Base-by-base conservation (phyloP, 2,329 filamentous ascomycete species). In the Penicillium corylophilum region DNA sequence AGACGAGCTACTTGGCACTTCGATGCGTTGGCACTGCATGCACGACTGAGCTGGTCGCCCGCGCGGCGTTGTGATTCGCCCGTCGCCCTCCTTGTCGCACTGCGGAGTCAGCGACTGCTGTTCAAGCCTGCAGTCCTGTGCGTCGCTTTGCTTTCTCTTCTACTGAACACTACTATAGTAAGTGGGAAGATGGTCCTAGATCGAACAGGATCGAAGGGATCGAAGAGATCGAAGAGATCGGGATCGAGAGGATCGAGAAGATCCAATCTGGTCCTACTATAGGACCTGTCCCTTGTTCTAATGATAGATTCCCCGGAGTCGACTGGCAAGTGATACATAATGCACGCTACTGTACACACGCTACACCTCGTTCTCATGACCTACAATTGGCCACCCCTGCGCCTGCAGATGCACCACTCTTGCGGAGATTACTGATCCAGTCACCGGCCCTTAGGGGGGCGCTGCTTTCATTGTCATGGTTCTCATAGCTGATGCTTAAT, bases 21-120 rank as follows among this genome's bases (percentile, higher is more conserved):
- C 52, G 57, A 63, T 63, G 61, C 60, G 61, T 50, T 63, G 61
- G 61, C 67, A 69, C 45, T 66, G 64, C 65, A 68, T 69, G 67
- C 66, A 67, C 52, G 60, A 49, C 47, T 65, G 60, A 65, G 61
- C 55, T 61, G 63, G 59, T 54, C 59, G 57, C 51, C 48, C 54
- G 42, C 36, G 38, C 36, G 41, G 29, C 15, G 12, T 12, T 41
- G 44, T 69, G 64, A 68, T 68, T 68, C 58, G 66, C 56, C 54
- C 54, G 54, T 48, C 58, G 43, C 57, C 62, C 64, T 50, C 60
- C 59, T 54, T 59, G 44, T 39, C 38, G 24, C 48, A 51, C 54
- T 57, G 56, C 56, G 56, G 56, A 59, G 56, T 62, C 56, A 49
- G 57, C 59, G 51, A 59, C 54, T 60, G 51, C 44, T 50, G 46